Evolutionary conservation across 1,284 basidiomycete species (phyloP), one percentile per base, ranked within the genome.

Genomic region (Leccinum griseonigrum): DNA sequence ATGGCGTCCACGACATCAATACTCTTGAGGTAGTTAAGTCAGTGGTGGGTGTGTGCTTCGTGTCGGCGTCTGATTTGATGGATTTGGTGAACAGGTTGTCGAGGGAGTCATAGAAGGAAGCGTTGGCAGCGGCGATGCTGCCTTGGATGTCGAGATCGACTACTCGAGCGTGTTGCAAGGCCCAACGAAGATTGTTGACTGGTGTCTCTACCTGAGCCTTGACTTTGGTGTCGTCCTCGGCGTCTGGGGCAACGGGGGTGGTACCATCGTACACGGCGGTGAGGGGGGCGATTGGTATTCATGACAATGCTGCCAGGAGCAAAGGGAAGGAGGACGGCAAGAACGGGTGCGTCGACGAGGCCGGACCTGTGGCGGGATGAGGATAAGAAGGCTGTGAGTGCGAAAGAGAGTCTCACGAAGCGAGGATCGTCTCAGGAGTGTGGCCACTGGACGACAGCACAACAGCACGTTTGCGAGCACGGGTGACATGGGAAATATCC

Each of bases 81-180:
- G 85, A 83, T 68, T 86, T 88, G 58, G 82, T 81, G 60, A 95
- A 80, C 48, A 91, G 74, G 62, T 92, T 91, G 68, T 92, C 89
- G 36, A 95, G 82, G 2, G 78, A 78, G 61, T 94, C 92, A 77
- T 91, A 87, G 7, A 83, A 60, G 3, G 71, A 78, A 28, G 80
- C 71, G 60, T 90, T 86, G 3, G 71, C 69, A 10, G 71, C 70
- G 9, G 80, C 76, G 57, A 89, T 75, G 56, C 81, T 77, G 38
- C 78, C 77, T 64, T 83, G 78, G 55, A 92, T 78, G 69, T 90
- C 85, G 64, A 93, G 82, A 68, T 91, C 88, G 18, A 93, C 82
- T 14, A 84, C 82, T 60, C 81, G 79, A 46, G 83, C 85, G 61
- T 81, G 79, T 54, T 82, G 75, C 9, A 93, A 75, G 1, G 88